A percentile compares a stretch with the other conserved stretches of the same genome.
Evolutionary conservation across 2,329 filamentous ascomycete species (phyloP).

Genomic region (Amphichorda felina): DNA sequence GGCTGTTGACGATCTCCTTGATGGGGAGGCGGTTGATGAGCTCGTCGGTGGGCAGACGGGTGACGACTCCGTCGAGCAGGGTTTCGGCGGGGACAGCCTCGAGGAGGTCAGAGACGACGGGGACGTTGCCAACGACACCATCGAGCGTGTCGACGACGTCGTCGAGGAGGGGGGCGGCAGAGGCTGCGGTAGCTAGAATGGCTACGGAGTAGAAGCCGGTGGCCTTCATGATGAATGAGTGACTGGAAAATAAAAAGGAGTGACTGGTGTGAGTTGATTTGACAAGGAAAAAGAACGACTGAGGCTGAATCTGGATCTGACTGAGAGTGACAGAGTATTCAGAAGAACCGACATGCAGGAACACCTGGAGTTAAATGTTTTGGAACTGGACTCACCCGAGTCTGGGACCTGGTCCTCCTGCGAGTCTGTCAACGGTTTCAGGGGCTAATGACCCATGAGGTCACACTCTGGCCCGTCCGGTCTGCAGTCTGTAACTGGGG

Average conservation of each 20-base stretch:
- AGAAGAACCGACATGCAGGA: too few species aligned
- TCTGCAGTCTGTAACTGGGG: not conserved
- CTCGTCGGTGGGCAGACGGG: constrained; percentile 4
- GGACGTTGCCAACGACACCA: constrained; percentile 1
- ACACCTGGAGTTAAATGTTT: too few species aligned
- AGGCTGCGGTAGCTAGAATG: constrained; percentile 5
- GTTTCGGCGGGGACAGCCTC: constrained; percentile 2
- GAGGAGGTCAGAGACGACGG: constrained; percentile 2
- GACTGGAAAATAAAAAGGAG: constrained; percentile 1
- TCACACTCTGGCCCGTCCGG: not conserved
- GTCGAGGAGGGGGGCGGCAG: constrained; percentile 6
- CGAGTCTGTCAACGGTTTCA: not conserved
- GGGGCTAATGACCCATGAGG: constrained; percentile 2
- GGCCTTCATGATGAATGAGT: constrained; percentile 5
- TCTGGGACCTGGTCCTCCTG: too few species aligned
- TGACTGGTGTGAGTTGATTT: not conserved
- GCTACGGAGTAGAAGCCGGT: constrained; percentile 5
- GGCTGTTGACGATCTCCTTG: constrained; percentile 1
- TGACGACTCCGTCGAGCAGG: constrained; percentile 5
- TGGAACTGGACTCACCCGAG: too few species aligned
- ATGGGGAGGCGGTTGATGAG: constrained; percentile 1
- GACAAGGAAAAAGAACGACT: not conserved
- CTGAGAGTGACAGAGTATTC: not conserved
- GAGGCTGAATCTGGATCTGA: not conserved
- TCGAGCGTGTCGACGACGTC: constrained; percentile 1